phyloP scores from a whole-genome alignment of 1,284 basidiomycete species.

The Exobasidium cylindrosporum region DNA sequence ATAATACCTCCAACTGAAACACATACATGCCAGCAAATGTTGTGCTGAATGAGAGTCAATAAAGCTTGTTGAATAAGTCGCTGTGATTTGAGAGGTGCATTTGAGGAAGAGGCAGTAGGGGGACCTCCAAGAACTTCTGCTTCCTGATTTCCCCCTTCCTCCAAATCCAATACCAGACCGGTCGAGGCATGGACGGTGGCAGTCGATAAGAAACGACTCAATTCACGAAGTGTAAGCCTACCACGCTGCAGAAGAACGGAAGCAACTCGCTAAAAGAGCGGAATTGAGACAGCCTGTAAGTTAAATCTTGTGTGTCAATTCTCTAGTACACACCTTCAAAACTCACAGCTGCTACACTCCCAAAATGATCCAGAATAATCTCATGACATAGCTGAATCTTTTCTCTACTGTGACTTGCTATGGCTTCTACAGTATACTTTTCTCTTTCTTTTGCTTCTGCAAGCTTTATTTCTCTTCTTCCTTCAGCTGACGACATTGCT shows the following conservation, averaged over 20 bases:
- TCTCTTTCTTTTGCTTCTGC: background rate
- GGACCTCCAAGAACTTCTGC: constrained; percentile 5
- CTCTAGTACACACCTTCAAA: too few species aligned
- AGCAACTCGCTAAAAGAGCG: constrained; percentile 66
- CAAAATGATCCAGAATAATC: constrained; percentile 75
- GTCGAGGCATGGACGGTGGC: constrained; percentile 8
- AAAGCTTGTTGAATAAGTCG: constrained; percentile 71
- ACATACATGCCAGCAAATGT: constrained; percentile 59
- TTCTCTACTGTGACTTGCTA: constrained; percentile 18
- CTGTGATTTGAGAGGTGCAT: constrained; percentile 65
- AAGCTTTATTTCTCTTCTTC: background rate
- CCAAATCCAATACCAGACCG: background rate
- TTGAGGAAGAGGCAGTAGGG: constrained; percentile 52
- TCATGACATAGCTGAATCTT: constrained; percentile 65
- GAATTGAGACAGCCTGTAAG: constrained; percentile 3
- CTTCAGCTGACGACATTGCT: too few species aligned
- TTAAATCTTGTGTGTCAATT: too few species aligned
- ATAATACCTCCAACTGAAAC: constrained; percentile 25
- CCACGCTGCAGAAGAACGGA: constrained; percentile 80
- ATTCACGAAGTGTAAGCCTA: constrained; percentile 67
- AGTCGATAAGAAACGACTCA: constrained; percentile 47
- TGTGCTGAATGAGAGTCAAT: constrained; percentile 84
- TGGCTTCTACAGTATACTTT: background rate
- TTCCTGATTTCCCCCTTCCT: constrained; percentile 9
- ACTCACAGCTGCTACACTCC: constrained; percentile 70